Evolutionary conservation across 257 asterid genomes (phyloP).

Genomic region (Ilex aquifolium): DNA sequence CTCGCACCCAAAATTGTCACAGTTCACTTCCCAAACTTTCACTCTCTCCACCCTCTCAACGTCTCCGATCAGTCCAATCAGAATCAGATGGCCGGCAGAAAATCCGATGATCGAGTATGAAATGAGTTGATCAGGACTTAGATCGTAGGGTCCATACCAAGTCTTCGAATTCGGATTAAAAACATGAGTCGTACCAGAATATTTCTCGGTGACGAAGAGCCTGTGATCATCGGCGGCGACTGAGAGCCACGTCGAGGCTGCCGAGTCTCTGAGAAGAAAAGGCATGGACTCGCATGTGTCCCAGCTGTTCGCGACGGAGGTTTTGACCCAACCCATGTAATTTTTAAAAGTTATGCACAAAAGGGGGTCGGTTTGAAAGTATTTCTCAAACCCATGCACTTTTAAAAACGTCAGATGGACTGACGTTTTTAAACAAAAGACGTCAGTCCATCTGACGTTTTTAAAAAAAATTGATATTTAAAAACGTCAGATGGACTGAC

Average conservation of each 20-base stretch:
- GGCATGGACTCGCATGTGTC: conserved; percentile 55
- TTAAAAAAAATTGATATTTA: too few relatives aligned
- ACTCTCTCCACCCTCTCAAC: conserved; percentile 21
- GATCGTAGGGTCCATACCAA: conserved; percentile 39
- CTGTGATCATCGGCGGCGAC: conserved; percentile 33
- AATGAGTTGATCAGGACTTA: conserved; percentile 31
- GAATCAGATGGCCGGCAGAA: conserved; percentile 20
- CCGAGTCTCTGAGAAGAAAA: conserved; percentile 29
- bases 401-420: too few relatives aligned
- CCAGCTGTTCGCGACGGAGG: conserved; percentile 34
- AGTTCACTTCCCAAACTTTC: conserved; percentile 42
- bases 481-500: too few relatives aligned
- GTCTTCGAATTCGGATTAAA: conserved; percentile 40
- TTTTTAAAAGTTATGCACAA: too few relatives aligned
- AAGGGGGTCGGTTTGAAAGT: too few relatives aligned
- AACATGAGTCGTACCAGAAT: conserved; percentile 44
- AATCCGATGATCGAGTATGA: conserved; percentile 36
- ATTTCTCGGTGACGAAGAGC: conserved; percentile 44
- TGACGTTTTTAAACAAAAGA: too few relatives aligned
- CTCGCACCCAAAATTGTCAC: conserved; percentile 20
- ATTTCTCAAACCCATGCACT: too few relatives aligned
- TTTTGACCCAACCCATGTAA: too few relatives aligned
- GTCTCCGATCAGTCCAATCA: conserved; percentile 35
- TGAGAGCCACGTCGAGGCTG: conserved; percentile 52
- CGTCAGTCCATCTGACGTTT: too few relatives aligned